A percentile compares a stretch with the other conserved stretches of the same genome.
Conservation (phyloP, 2,329 filamentous ascomycete species). For the Penicillium sp. region DNA sequence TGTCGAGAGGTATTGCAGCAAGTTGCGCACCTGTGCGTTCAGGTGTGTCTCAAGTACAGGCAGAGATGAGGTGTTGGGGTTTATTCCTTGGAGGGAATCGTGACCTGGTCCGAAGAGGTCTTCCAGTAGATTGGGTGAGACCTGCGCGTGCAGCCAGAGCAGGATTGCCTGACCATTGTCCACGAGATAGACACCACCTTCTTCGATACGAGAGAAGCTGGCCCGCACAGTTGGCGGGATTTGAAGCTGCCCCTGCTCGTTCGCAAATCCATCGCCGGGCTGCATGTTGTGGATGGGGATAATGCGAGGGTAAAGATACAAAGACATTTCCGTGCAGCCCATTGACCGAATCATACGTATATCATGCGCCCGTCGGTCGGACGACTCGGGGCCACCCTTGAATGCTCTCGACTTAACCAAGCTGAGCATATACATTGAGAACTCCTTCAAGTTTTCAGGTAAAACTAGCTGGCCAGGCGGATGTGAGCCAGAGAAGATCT, state of each 20-base stretch:
- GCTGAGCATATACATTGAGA: constrained; percentile 92
- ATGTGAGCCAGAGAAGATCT: constrained; percentile 82
- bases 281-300: constrained; percentile 87
- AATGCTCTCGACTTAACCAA: constrained; percentile 88
- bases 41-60: constrained; percentile 88
- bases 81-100: constrained; percentile 69
- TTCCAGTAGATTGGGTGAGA: constrained; percentile 83
- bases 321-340: constrained; percentile 77
- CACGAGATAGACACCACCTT: constrained; percentile 89
- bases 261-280: constrained; percentile 87
- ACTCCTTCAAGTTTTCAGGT: constrained; percentile 93
- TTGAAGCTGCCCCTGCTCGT: constrained; percentile 81
- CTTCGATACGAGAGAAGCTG: constrained; percentile 83
- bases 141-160: constrained; percentile 88
- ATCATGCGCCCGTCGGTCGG: constrained; percentile 86
- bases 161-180: constrained; percentile 93
- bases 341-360: constrained; percentile 87
- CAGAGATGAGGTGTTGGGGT: constrained; percentile 75
- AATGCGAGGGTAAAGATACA: constrained; percentile 95
- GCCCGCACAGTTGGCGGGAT: constrained; percentile 79
- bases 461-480: constrained; percentile 91
- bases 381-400: constrained; percentile 85
- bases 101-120: constrained; percentile 85
- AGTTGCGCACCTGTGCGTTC: constrained; percentile 91
- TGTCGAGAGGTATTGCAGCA: constrained; percentile 79